Evolutionary conservation across 2,329 filamentous ascomycete genomes (phyloP), one percentile per base, ranked within the genome.

Genomic region (Phoma herbarum): DNA sequence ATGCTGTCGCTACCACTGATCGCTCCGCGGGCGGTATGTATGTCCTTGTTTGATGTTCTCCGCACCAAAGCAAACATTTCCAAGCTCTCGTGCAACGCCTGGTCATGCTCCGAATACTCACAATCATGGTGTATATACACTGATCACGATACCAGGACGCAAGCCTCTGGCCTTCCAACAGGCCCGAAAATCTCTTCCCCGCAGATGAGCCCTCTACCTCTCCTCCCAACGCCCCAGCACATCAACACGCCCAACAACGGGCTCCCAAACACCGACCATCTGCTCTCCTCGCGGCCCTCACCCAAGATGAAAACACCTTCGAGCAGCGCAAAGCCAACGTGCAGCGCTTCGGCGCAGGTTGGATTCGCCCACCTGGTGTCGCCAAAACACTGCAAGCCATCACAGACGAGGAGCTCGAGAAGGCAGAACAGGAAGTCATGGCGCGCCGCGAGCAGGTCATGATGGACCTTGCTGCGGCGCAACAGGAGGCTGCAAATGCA

Each of bases 311-410:
- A 79, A 85, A 88, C 60, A 85, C 88, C 57, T 84, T 96, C 64
- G 86, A 89, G 53, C 85, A 89, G 9, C 91, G 94, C 45, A 92
- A 93, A 71, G 80, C 86, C 46, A 92, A 94, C 65, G 90, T 98
- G 28, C 86, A 90, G 46, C 91, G 93, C 70, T 97, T 96, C 73
- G 95, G 95, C 60, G 90, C 89, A 65, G 86, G 86, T 43, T 99
- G 95, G 95, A 88, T 99, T 55, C 91, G 90, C 58, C 95, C 95
- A 0, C 93, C 92, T 0, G 95, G 94, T 8, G 85, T 97, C 54
- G 77, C 87, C 57, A 99, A 98, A 82, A 97, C 94, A 1, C 86
- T 97, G 59, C 89, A 96, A 73, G 93, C 96, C 62, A 86, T 93
- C 79, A 89, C 90, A 41, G 95, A 99, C 78, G 95, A 99, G 80